Evolutionary conservation across 192 early-diverging fungal species (phyloP).

Genomic region (Gigaspora rosea): DNA sequence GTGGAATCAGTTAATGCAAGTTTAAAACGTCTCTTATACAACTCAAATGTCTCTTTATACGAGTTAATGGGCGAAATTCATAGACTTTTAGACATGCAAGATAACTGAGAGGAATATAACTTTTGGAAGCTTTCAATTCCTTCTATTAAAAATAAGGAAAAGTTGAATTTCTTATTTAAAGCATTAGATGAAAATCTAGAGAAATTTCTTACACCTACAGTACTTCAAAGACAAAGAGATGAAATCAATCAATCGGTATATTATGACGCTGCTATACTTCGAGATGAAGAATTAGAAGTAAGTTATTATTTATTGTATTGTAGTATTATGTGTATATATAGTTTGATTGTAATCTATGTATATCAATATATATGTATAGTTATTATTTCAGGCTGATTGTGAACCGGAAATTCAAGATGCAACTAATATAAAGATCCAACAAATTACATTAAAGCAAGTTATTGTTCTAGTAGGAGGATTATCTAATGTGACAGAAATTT

Average conservation of each 20-base stretch:
- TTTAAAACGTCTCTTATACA: not conserved
- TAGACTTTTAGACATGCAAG: not conserved
- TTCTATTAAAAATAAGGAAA: not conserved
- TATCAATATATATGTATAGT: too few species aligned
- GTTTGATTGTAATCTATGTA: too few species aligned
- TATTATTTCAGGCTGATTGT: too few species aligned
- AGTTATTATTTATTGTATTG: not conserved
- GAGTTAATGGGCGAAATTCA: not conserved
- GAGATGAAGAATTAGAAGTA: not conserved
- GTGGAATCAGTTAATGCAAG: not conserved
- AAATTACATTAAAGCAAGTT: too few species aligned
- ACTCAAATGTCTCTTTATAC: not conserved
- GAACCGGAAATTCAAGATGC: too few species aligned
- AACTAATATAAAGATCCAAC: too few species aligned
- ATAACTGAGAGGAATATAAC: not conserved
- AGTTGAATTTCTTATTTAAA: not conserved
- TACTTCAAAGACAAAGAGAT: not conserved
- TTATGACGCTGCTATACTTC: not conserved
- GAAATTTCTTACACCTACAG: not conserved
- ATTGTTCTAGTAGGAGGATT: too few species aligned
- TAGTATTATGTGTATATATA: too few species aligned
- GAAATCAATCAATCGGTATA: not conserved
- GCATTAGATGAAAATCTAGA: not conserved
- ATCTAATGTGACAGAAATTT: too few species aligned
- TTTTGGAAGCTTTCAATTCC: conserved; percentile 3